Evolutionary conservation across 2,329 filamentous ascomycete genomes (phyloP).

Genomic region (Podosphaera leucotricha): DNA sequence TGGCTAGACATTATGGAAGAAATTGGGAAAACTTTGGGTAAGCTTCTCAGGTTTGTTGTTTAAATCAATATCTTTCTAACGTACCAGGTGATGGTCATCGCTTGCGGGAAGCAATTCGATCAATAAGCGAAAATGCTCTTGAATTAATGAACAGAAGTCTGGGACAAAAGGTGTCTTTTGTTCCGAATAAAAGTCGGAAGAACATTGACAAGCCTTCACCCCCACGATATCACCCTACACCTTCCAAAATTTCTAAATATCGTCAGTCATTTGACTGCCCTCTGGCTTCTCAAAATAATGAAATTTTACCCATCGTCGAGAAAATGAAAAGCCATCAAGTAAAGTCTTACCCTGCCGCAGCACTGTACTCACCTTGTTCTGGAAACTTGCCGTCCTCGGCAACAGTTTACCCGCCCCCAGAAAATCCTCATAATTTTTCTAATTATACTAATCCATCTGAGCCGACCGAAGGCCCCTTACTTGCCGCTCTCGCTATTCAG

Average conservation of each 20-base stretch:
- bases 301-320: conserved; percentile 5
- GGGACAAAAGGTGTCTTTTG: conserved; percentile 5
- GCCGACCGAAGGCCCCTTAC: conserved; percentile 10
- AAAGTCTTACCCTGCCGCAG: conserved; percentile 14
- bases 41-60: conserved; percentile 11
- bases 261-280: conserved; percentile 1
- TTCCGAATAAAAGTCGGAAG: neutral
- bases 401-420: conserved; percentile 9
- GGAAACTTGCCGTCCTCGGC: conserved; percentile 6
- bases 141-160: conserved; percentile 21
- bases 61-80: conserved; percentile 2
- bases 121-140: conserved; percentile 24
- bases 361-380: conserved; percentile 13
- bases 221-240: neutral
- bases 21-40: conserved; percentile 42
- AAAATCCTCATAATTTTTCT: conserved; percentile 5
- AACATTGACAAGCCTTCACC: neutral
- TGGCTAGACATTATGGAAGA: conserved; percentile 49
- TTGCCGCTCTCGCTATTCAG: conserved; percentile 10
- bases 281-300: neutral
- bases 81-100: conserved; percentile 22
- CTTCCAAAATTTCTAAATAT: neutral
- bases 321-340: conserved; percentile 9
- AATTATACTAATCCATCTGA: conserved; percentile 6
- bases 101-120: conserved; percentile 23